Conservation (phyloP, 768 basidiomycete species). For the Tylopilus sp. region DNA sequence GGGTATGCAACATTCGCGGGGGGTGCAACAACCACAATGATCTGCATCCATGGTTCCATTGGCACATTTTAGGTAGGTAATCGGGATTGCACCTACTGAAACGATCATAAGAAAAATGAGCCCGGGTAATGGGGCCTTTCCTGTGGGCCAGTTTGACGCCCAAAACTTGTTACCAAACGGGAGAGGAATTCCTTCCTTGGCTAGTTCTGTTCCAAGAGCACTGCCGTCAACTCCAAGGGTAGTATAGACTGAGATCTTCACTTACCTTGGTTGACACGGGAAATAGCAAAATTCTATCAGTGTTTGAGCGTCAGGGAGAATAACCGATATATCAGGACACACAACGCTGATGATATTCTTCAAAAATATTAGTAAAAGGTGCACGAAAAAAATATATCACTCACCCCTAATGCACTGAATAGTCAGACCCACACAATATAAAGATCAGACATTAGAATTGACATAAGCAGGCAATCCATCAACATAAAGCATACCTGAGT, state of each 20-base stretch:
- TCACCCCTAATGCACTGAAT: conserved; percentile 36
- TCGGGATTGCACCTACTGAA: conserved; percentile 34
- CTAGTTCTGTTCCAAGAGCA: too few relatives aligned
- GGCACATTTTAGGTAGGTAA: background rate
- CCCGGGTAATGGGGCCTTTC: conserved; percentile 54
- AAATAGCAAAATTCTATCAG: conserved; percentile 45
- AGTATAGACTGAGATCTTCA: too few relatives aligned
- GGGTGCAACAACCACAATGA: conserved; percentile 52
- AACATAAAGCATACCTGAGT: conserved; percentile 38
- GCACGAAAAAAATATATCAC: background rate
- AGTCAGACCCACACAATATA: background rate
- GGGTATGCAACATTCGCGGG: conserved; percentile 53
- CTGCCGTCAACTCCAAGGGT: too few relatives aligned
- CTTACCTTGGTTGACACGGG: conserved; percentile 52
- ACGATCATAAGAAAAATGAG: conserved; percentile 53
- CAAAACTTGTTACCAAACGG: conserved; percentile 31
- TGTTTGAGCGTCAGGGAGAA: background rate
- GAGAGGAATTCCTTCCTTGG: background rate
- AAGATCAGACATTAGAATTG: background rate
- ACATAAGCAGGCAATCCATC: too few relatives aligned
- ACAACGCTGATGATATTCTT: conserved; percentile 35
- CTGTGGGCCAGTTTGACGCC: conserved; percentile 61
- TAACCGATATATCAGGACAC: background rate
- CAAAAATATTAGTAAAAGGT: conserved; percentile 2
- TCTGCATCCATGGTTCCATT: conserved; percentile 28